Percentiles rank a stretch among this genome's conserved stretches.
Conservation (phyloP, 305 asterid species). For the Stenogyne calaminthoides region DNA sequence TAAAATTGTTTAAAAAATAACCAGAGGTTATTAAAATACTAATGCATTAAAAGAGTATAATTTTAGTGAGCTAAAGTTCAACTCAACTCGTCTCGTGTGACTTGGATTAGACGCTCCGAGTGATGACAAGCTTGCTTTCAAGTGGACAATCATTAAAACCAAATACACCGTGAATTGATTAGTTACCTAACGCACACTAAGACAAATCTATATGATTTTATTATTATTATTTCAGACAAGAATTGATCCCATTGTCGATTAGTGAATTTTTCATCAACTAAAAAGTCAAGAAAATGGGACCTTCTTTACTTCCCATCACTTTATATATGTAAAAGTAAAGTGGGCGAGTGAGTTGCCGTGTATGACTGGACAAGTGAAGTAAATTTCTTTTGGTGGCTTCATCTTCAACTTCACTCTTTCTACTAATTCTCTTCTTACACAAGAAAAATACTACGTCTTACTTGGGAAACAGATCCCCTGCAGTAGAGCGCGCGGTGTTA, state of each 20-base stretch:
- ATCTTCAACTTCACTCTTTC: neutral
- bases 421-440: neutral
- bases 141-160: neutral
- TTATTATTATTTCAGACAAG: constrained; percentile 15
- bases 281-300: constrained; percentile 29
- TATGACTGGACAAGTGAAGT: constrained; percentile 16
- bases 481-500: too few species aligned
- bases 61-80: too few species aligned
- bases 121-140: neutral
- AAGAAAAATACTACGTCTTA: too few species aligned
- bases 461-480: too few species aligned
- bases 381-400: neutral
- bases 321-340: neutral
- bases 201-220: neutral
- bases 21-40: too few species aligned
- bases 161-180: neutral
- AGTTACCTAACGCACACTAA: constrained; percentile 15
- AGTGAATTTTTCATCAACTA: neutral
- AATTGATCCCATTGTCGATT: constrained; percentile 9
- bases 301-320: neutral
- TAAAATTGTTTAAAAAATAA: too few species aligned
- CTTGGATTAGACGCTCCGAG: too few species aligned
- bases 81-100: too few species aligned
- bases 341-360: constrained; percentile 1
- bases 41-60: too few species aligned